phyloP scores from a whole-genome alignment of 495 filamentous ascomycete species.

The Hypoxylon lienhwacheense region DNA sequence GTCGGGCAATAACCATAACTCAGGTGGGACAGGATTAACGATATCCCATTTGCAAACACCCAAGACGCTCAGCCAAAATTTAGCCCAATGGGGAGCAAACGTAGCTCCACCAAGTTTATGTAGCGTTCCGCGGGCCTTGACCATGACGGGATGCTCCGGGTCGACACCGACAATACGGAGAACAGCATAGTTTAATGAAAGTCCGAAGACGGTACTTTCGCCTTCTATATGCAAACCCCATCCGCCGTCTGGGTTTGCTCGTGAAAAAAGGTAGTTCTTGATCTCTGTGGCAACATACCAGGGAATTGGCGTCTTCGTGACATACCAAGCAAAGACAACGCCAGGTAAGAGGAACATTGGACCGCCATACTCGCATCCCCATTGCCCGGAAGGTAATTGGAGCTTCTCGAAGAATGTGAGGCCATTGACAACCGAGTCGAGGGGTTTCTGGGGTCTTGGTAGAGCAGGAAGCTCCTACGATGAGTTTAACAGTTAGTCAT shows the following conservation, averaged over 20 bases:
- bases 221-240: conserved; percentile 97
- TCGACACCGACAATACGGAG: conserved; percentile 86
- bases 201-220: conserved; percentile 91
- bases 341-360: conserved; percentile 85
- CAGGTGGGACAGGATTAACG: conserved; percentile 90
- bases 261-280: conserved; percentile 87
- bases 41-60: conserved; percentile 86
- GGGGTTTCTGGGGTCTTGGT: conserved; percentile 67
- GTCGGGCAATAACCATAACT: conserved; percentile 93
- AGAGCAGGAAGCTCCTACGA: conserved; percentile 71
- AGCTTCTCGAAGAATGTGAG: conserved; percentile 87
- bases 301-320: conserved; percentile 86
- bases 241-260: conserved; percentile 87
- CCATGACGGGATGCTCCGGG: conserved; percentile 80
- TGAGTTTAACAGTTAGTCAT: conserved; percentile 3
- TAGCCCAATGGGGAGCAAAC: conserved; percentile 89
- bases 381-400: conserved; percentile 86
- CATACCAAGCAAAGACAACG: conserved; percentile 83
- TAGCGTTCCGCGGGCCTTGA: conserved; percentile 80
- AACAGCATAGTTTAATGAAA: conserved; percentile 82
- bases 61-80: conserved; percentile 86
- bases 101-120: conserved; percentile 86
- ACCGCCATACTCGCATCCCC: conserved; percentile 96
- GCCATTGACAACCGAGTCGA: conserved; percentile 78
- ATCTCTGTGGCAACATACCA: conserved; percentile 83